A percentile compares a stretch with the other conserved stretches of the same genome.
Conservation (phyloP, 1,284 basidiomycete genomes). For the Cystobasidium sp. region DNA sequence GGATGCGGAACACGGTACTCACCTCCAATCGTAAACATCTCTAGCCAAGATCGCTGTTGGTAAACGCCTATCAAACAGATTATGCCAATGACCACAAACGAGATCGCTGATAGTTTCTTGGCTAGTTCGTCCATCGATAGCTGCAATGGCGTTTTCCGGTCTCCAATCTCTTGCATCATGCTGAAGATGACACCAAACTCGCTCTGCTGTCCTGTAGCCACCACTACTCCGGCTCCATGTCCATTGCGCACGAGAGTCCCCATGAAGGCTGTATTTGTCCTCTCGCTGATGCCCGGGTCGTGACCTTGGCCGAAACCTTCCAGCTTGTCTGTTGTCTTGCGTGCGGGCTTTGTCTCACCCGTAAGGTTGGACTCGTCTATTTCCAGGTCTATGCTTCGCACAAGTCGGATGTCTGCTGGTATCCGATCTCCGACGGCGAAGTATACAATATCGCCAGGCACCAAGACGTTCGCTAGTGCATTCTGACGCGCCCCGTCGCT, state of each 20-base stretch:
- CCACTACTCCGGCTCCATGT: constrained; percentile 81
- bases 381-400: constrained; percentile 78
- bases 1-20: constrained; percentile 49
- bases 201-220: constrained; percentile 84
- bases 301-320: constrained; percentile 57
- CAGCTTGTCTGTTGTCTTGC: constrained; percentile 69
- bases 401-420: constrained; percentile 87
- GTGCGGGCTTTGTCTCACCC: constrained; percentile 83
- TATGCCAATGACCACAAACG: constrained; percentile 88
- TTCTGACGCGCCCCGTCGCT: constrained; percentile 76
- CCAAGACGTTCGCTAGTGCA: constrained; percentile 88
- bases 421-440: constrained; percentile 88
- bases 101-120: constrained; percentile 83
- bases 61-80: constrained; percentile 89
- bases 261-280: constrained; percentile 92
- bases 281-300: constrained; percentile 74
- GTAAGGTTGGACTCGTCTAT: constrained; percentile 95
- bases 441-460: constrained; percentile 90
- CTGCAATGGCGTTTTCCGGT: constrained; percentile 90
- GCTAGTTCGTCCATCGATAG: constrained; percentile 96
- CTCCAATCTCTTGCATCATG: constrained; percentile 98
- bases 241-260: constrained; percentile 94
- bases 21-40: constrained; percentile 99
- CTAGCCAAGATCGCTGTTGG: constrained; percentile 87
- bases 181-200: constrained; percentile 96